Evolutionary conservation across 2,329 filamentous ascomycete species (phyloP), one percentile per base, ranked within the genome.

Genomic region (Fusarium udum): DNA sequence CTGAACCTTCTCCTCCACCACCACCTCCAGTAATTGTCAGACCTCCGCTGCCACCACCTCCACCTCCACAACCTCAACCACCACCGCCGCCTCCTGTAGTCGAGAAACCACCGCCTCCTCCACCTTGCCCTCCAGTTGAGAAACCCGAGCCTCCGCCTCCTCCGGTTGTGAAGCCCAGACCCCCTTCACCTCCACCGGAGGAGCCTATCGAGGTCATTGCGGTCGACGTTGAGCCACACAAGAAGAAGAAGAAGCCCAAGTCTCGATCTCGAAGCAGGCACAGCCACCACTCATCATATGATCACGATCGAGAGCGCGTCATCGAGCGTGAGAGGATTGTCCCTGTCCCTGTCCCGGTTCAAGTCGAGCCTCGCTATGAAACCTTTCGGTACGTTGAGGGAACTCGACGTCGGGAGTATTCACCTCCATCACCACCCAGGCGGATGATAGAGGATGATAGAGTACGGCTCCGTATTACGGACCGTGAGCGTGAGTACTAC

Each of bases 311-410:
- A 39, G 87, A 89, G 77, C 82, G 87, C 56, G 83, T 86, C 76
- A 84, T 89, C 68, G 87, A 89, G 80, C 83, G 87, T 32, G 87
- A 89, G 76, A 82, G 83, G 58, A 73, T 86, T 53, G 81, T 88
- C 22, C 86, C 84, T 40, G 78, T 84, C 13, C 85, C 83, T 24
- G 82, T 85, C 11, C 83, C 82, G 2, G 82, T 84, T 24, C 81
- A 80, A 56, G 78, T 79, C 28, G 82, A 82, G 73, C 81, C 81
- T 40, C 75, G 79, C 67, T 85, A 84, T 69, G 87, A 87, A 42
- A 86, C 86, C 36, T 89, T 82, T 75, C 85, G 87, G 12, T 88
- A 89, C 73, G 83, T 89, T 55, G 86, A 89, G 65, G 86, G 84
- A 1, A 84, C 86, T 32, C 80, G 84, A 57, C 79, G 83, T 28